These are phyloP conservation scores for Diaporthe sp. DNA, from an alignment of 2,329 filamentous ascomycete species.

Conservation along the genomic window DNA sequence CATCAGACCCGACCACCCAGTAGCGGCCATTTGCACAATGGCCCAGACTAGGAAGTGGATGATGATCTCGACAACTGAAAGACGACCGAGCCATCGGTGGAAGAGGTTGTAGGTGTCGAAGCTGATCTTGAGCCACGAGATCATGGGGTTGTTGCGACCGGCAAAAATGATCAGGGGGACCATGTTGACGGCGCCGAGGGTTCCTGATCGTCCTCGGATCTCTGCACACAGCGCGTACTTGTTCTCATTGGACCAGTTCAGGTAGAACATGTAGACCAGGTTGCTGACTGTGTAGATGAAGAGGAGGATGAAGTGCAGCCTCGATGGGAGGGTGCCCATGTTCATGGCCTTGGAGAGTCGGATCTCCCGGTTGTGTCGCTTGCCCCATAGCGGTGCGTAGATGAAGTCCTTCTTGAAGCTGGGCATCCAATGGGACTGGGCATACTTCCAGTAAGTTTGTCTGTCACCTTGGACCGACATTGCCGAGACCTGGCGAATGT, in stretches of 20 bases:
- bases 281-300: conserved; percentile 71
- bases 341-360: conserved; percentile 57
- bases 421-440: conserved; percentile 72
- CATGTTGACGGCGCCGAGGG: conserved; percentile 89
- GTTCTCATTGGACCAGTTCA: conserved; percentile 71
- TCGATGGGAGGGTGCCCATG: conserved; percentile 73
- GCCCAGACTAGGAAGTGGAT: conserved; percentile 81
- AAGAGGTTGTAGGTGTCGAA: conserved; percentile 97
- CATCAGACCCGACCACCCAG: conserved; percentile 71
- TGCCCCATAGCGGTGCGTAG: conserved; percentile 73
- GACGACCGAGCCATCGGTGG: conserved; percentile 85
- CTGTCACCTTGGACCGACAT: conserved; percentile 65
- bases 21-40: conserved; percentile 76
- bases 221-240: conserved; percentile 79
- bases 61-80: conserved; percentile 77
- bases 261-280: conserved; percentile 70
- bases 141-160: conserved; percentile 93
- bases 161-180: conserved; percentile 91
- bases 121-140: conserved; percentile 83
- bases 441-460: conserved; percentile 70
- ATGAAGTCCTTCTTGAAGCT: conserved; percentile 71
- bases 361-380: conserved; percentile 72
- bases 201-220: conserved; percentile 86
- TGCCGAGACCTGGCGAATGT: conserved; percentile 70
- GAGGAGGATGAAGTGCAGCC: conserved; percentile 72